Evolutionary conservation across 768 basidiomycete genomes (phyloP), one percentile per base, ranked within the genome.

Genomic region (Tephrocybe sp.): DNA sequence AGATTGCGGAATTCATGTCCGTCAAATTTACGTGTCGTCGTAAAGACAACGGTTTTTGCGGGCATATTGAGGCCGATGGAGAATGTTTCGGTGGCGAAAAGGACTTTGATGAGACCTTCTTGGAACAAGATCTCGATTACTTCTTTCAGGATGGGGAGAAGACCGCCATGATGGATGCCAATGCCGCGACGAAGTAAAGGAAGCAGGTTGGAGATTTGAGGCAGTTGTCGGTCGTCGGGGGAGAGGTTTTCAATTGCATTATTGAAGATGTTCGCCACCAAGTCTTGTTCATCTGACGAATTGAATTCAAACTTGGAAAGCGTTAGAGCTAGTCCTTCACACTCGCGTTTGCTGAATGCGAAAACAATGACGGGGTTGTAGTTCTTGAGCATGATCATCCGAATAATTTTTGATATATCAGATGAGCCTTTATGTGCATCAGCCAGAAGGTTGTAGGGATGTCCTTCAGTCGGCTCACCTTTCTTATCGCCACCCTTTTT

Each of bases 1-100:
- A 99, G 75, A 63, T 92, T 92, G 22, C 97, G 80, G 73, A 97
- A 97, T 60, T 95, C 93, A 36, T 82, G 83, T 0, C 97, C 97
- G 65, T 99, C 97, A 60, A 94, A 98, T 70, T 99, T 99, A 57
- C 93, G 85, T 2, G 93, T 87, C 0, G 87, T 81, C 0, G 93
- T 97, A 74, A 99, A 99, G 19, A 99, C 96, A 40, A 99, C 97
- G 3, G 97, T 98, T 74, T 98, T 98, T 15, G 97, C 97, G 9
- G 97, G 97, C 97, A 99, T 99, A 70, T 99, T 99, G 36, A 99
- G 76, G 30, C 92, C 93, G 51, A 97, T 97, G 13, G 95, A 96
- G 70, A 98, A 98, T 0, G 97, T 99, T 70, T 99, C 97, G 0
- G 97, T 99, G 6, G 97, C 97, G 61, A 98, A 99, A 32, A 99